These are phyloP conservation scores for Coprinopsis strossmayeri DNA, from an alignment of 768 basidiomycete genomes.

Conservation along the genomic window DNA sequence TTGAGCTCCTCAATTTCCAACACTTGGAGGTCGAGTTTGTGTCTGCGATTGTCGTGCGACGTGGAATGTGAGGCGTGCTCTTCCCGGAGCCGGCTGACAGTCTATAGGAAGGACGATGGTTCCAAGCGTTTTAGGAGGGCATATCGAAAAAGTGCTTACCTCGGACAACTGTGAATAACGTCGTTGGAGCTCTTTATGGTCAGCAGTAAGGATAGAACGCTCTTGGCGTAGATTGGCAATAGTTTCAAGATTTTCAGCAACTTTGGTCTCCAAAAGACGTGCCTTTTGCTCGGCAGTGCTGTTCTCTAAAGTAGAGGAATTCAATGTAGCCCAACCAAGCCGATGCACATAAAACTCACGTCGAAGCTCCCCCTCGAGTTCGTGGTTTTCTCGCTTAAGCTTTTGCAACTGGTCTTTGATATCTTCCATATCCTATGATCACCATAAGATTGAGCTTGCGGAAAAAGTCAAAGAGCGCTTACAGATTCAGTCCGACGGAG, in stretches of 20 bases:
- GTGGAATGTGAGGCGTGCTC: slow-evolving; percentile 55
- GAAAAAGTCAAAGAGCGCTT: slow-evolving; percentile 15
- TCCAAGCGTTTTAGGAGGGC: neutral
- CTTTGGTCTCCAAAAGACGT: slow-evolving; percentile 58
- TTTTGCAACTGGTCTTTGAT: slow-evolving; percentile 62
- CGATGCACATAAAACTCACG: slow-evolving; percentile 31
- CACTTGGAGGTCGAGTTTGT: slow-evolving; percentile 66
- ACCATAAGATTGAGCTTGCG: neutral
- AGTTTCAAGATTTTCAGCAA: slow-evolving; percentile 60
- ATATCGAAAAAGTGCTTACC: slow-evolving; percentile 30
- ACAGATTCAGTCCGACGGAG: slow-evolving; percentile 69
- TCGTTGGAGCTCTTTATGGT: slow-evolving; percentile 69
- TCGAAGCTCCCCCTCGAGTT: slow-evolving; percentile 68
- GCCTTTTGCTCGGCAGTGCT: slow-evolving; percentile 68
- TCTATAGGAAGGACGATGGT: slow-evolving; percentile 39
- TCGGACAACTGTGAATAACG: slow-evolving; percentile 61
- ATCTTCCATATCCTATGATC: slow-evolving; percentile 68
- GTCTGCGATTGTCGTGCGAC: slow-evolving; percentile 64
- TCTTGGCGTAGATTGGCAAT: slow-evolving; percentile 77
- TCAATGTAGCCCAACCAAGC: too few relatives aligned
- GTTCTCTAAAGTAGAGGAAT: slow-evolving; percentile 39
- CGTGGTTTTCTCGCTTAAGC: slow-evolving; percentile 67
- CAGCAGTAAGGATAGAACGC: slow-evolving; percentile 57
- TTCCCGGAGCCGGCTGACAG: slow-evolving; percentile 41
- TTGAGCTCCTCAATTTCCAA: slow-evolving; percentile 76